Conservation (phyloP, 2,329 filamentous ascomycete species). For the Laburnicola sp. region DNA sequence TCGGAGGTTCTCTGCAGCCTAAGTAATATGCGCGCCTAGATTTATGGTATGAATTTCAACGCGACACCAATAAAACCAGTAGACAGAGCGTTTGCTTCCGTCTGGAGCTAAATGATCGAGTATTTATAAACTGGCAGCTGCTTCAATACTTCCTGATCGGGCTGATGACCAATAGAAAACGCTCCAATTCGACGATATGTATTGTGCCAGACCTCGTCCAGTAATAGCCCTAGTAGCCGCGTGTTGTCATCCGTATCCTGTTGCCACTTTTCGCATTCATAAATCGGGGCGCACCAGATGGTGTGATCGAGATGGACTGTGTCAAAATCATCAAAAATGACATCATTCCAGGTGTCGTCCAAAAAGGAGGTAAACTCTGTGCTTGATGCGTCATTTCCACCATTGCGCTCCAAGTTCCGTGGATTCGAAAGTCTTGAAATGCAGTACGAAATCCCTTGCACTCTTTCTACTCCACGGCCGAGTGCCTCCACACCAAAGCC, state of each 20-base stretch:
- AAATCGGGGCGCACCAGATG: slow-evolving; percentile 4
- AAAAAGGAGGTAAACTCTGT: background rate
- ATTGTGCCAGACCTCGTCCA: background rate
- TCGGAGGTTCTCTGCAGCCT: too few relatives aligned
- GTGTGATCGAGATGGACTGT: background rate
- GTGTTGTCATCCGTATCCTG: background rate
- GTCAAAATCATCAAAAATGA: slow-evolving; percentile 5
- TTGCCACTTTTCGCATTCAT: slow-evolving; percentile 5
- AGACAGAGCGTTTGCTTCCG: too few relatives aligned
- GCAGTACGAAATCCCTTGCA: slow-evolving; percentile 5
- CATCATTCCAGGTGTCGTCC: slow-evolving; percentile 5
- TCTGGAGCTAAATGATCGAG: background rate
- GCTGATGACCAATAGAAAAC: background rate
- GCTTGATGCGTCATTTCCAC: background rate
- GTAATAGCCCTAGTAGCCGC: background rate
- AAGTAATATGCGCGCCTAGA: too few relatives aligned
- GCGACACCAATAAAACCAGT: too few relatives aligned
- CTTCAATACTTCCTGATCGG: background rate
- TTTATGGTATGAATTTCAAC: too few relatives aligned
- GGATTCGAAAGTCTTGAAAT: background rate
- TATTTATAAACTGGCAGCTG: background rate
- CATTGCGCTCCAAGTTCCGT: background rate
- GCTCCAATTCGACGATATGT: background rate
- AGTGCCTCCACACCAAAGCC: background rate
- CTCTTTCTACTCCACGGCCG: slow-evolving; percentile 2